Conservation (phyloP, 306 rosid genomes). For the Ormosia semicastrata region DNA sequence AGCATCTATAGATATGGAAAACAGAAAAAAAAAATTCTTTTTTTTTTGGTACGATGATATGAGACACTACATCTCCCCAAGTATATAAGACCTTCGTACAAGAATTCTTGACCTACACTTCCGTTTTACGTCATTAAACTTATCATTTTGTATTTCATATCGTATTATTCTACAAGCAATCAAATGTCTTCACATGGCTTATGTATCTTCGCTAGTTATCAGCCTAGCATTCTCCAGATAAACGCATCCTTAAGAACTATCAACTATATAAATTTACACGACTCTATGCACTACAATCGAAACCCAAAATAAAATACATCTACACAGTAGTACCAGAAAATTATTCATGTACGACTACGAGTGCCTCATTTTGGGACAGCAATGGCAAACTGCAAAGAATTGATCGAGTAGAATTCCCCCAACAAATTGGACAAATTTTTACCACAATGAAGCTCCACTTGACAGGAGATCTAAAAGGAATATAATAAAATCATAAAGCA, state of each 20-base stretch:
- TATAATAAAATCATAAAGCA: conserved; percentile 16
- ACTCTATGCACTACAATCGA: not conserved
- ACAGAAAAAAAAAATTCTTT: too few relatives aligned
- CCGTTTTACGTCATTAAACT: not conserved
- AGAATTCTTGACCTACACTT: not conserved
- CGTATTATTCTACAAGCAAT: not conserved
- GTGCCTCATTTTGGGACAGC: not conserved
- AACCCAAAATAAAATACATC: not conserved
- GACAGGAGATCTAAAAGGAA: not conserved
- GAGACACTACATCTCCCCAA: too few relatives aligned
- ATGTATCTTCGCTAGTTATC: not conserved
- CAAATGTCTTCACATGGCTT: not conserved
- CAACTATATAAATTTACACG: too few relatives aligned
- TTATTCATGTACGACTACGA: not conserved
- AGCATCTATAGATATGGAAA: too few relatives aligned
- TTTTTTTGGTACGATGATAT: too few relatives aligned
- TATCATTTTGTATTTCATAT: not conserved
- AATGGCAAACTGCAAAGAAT: not conserved
- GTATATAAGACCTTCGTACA: not conserved
- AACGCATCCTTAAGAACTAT: not conserved
- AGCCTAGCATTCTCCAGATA: not conserved
- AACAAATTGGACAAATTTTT: not conserved
- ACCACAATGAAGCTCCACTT: not conserved
- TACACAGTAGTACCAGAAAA: not conserved
- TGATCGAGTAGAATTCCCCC: not conserved